These are phyloP conservation scores for Hypomyces rosellus DNA, from an alignment of 2,329 filamentous ascomycete genomes.

Conservation along the genomic window DNA sequence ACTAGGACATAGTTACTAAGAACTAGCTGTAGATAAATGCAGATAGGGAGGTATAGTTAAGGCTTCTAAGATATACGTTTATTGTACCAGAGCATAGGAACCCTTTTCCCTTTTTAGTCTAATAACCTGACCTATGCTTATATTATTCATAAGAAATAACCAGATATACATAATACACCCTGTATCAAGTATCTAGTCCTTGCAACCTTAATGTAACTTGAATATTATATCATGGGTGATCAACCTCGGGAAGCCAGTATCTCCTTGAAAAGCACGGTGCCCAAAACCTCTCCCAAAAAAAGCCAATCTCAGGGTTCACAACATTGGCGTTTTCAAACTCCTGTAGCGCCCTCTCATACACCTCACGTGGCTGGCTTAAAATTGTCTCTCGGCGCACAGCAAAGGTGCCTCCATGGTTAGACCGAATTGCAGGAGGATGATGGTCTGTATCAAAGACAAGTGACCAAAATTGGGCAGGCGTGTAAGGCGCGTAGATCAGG, in stretches of 20 bases:
- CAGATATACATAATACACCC: no score
- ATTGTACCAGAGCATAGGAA: no score
- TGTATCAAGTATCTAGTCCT: no score
- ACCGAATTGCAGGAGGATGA: constrained; percentile 2
- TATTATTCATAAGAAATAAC: no score
- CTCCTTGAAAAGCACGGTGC: constrained; percentile 3
- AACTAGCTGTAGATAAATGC: no score
- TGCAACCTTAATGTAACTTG: no score
- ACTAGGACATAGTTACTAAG: no score
- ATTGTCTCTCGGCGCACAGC: constrained; percentile 9
- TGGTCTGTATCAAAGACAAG: not conserved
- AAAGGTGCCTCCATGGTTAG: constrained; percentile 5
- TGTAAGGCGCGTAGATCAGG: constrained; percentile 1
- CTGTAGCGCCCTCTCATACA: constrained; percentile 2
- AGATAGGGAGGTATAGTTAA: no score
- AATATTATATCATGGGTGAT: no score
- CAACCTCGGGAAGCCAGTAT: constrained; percentile 1
- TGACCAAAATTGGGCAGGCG: constrained; percentile 4
- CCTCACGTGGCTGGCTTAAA: constrained; percentile 1
- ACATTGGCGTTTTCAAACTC: constrained; percentile 3
- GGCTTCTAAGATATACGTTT: no score
- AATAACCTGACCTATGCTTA: no score
- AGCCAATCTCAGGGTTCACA: constrained; percentile 7
- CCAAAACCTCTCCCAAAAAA: constrained; percentile 10
- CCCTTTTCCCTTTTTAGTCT: no score